phyloP scores from a whole-genome alignment of 805 yeast species.

The Metschnikowia anglica region DNA sequence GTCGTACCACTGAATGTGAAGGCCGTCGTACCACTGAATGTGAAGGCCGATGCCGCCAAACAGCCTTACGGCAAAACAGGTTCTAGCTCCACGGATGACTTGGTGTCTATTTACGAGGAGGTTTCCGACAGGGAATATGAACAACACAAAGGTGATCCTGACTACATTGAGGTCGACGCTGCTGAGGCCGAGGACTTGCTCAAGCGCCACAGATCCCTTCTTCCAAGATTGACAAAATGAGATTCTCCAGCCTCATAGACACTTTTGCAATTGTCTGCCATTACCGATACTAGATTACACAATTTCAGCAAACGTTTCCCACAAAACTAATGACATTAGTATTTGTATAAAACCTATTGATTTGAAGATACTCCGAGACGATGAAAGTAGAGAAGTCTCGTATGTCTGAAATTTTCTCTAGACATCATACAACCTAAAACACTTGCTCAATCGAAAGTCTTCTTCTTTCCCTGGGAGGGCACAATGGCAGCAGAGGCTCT shows the following conservation, averaged over 20 bases:
- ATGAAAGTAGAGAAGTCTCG: no score
- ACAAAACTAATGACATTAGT: not conserved
- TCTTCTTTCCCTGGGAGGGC: conserved; percentile 85
- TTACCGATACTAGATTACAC: not conserved
- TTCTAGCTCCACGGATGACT: conserved; percentile 17
- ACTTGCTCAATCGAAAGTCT: conserved; percentile 54
- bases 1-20: conserved; percentile 6
- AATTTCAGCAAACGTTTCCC: not conserved
- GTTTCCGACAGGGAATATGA: conserved; percentile 49
- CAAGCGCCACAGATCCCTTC: conserved; percentile 14
- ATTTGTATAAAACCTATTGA: not conserved
- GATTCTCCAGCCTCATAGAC: not conserved
- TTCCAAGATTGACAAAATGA: conserved; percentile 7
- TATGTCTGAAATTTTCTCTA: not conserved
- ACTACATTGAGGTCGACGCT: conserved; percentile 42
- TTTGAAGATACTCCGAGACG: not conserved
- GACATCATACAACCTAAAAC: not conserved
- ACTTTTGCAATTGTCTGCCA: no score
- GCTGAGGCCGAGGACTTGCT: conserved; percentile 20
- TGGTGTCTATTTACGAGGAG: conserved; percentile 43
- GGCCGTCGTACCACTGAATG: conserved; percentile 9
- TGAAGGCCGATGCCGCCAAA: conserved; percentile 10
- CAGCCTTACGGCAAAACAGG: conserved; percentile 14
- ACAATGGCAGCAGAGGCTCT: conserved; percentile 89
- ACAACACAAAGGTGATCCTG: conserved; percentile 45